phyloP scores from a whole-genome alignment of 2,329 filamentous ascomycete species.

The Annulohypoxylon truncatum region DNA sequence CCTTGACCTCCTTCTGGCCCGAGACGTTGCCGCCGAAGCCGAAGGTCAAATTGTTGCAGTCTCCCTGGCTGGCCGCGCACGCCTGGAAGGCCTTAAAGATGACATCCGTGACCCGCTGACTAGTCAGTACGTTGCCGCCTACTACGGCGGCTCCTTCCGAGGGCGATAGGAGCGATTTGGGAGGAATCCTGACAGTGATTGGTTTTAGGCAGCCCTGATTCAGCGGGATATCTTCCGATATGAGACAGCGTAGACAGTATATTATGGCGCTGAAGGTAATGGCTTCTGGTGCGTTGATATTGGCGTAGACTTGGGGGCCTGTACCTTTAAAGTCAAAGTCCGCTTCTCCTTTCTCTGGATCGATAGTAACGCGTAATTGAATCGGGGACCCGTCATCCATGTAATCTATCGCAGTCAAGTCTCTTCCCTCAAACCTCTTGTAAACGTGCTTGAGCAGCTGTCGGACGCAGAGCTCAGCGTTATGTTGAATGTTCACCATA shows the following conservation, averaged over 20 bases:
- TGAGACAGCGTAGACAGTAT: conserved; percentile 80
- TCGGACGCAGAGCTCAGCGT: conserved; percentile 77
- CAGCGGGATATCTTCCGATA: conserved; percentile 79
- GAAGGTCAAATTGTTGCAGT: conserved; percentile 83
- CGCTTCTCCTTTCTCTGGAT: conserved; percentile 77
- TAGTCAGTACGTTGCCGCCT: conserved; percentile 80
- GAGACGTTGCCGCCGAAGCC: conserved; percentile 75
- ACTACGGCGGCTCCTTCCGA: conserved; percentile 80
- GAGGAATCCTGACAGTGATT: conserved; percentile 75
- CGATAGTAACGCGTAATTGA: conserved; percentile 75
- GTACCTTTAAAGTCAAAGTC: conserved; percentile 81
- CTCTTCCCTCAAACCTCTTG: conserved; percentile 73
- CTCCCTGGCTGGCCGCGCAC: conserved; percentile 78
- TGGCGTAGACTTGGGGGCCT: conserved; percentile 78
- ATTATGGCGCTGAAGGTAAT: conserved; percentile 83
- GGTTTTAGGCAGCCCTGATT: conserved; percentile 82
- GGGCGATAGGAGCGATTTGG: conserved; percentile 75
- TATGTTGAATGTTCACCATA: conserved; percentile 80
- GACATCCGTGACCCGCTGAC: conserved; percentile 80
- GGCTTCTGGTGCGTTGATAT: conserved; percentile 80
- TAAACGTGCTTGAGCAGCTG: conserved; percentile 75
- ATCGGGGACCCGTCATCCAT: conserved; percentile 86
- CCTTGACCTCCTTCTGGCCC: conserved; percentile 66
- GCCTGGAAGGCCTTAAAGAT: conserved; percentile 80
- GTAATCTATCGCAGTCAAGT: conserved; percentile 75